phyloP scores from a whole-genome alignment of 805 yeast genomes.

The Candida tibetensis region DNA sequence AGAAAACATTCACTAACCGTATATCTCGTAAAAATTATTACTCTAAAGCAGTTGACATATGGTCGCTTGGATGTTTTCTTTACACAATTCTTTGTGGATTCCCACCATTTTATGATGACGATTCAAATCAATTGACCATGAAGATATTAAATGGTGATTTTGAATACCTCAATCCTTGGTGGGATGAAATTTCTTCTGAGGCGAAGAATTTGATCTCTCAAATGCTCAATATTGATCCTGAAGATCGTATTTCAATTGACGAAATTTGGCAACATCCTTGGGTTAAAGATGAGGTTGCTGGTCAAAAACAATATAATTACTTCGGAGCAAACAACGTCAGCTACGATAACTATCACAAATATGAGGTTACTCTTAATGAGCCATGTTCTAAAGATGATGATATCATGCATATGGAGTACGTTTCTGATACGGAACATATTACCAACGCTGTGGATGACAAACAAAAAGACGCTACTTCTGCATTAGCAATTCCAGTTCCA shows the following conservation, averaged over 20 bases:
- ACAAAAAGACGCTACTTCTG: no score
- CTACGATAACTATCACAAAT: conserved; percentile 3
- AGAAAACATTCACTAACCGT: conserved; percentile 12
- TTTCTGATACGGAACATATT: background rate
- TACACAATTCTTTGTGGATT: conserved; percentile 70
- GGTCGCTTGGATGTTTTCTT: conserved; percentile 72
- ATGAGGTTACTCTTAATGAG: conserved; percentile 3
- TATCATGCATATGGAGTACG: conserved; percentile 8
- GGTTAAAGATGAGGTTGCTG: conserved; percentile 29
- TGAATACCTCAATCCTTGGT: conserved; percentile 79
- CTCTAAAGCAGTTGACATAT: conserved; percentile 66
- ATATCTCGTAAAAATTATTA: conserved; percentile 48
- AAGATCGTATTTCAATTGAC: conserved; percentile 62
- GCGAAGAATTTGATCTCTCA: conserved; percentile 68
- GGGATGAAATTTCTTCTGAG: conserved; percentile 75
- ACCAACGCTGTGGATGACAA: no score
- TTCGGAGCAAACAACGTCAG: conserved; percentile 3
- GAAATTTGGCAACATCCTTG: conserved; percentile 72
- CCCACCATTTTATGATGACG: conserved; percentile 75
- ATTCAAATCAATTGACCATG: conserved; percentile 55
- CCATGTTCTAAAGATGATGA: conserved; percentile 4
- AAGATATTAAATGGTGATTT: conserved; percentile 72
- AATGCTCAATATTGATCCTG: conserved; percentile 68
- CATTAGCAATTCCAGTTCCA: no score
- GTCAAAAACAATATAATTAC: conserved; percentile 2